Conservation (phyloP, 345 rosid species). For the Ceriops decandra region DNA sequence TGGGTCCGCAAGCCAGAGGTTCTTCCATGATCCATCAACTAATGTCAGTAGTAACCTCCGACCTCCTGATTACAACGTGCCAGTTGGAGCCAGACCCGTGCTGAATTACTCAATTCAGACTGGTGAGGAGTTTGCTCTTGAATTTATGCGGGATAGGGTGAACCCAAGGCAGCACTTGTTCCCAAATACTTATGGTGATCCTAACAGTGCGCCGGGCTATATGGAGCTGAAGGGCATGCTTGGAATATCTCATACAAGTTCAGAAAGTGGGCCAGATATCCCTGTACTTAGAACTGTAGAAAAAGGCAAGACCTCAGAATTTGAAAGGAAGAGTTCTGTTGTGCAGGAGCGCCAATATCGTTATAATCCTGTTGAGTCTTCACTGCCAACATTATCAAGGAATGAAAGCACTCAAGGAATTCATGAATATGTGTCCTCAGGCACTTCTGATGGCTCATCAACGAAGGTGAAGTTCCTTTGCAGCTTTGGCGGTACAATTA, state of each 20-base stretch:
- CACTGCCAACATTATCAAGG: slow-evolving; percentile 37
- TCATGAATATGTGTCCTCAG: slow-evolving; percentile 19
- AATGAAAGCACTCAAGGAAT: slow-evolving; percentile 38
- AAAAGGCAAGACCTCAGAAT: slow-evolving; percentile 29
- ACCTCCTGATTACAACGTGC: slow-evolving; percentile 32
- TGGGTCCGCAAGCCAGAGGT: slow-evolving; percentile 20
- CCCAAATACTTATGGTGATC: slow-evolving; percentile 21
- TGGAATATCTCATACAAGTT: slow-evolving; percentile 31
- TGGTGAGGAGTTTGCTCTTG: slow-evolving; percentile 34
- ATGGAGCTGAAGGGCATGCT: slow-evolving; percentile 23
- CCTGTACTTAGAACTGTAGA: slow-evolving; percentile 16
- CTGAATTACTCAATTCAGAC: slow-evolving; percentile 35
- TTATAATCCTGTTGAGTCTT: slow-evolving; percentile 41
- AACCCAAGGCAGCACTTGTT: slow-evolving; percentile 18
- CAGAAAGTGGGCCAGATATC: slow-evolving; percentile 28
- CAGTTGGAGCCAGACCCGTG: slow-evolving; percentile 25
- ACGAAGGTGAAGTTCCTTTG: slow-evolving; percentile 28
- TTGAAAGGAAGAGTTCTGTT: slow-evolving; percentile 18
- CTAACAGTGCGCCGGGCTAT: slow-evolving; percentile 19
- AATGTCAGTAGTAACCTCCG: slow-evolving; percentile 46
- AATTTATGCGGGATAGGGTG: slow-evolving; percentile 33
- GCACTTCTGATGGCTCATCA: slow-evolving; percentile 19
- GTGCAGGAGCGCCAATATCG: slow-evolving; percentile 20
- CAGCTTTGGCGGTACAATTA: slow-evolving; percentile 33
- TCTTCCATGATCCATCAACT: slow-evolving; percentile 36